phyloP scores from a whole-genome alignment of 179 eudicot genomes.

The Silene vulgaris region DNA sequence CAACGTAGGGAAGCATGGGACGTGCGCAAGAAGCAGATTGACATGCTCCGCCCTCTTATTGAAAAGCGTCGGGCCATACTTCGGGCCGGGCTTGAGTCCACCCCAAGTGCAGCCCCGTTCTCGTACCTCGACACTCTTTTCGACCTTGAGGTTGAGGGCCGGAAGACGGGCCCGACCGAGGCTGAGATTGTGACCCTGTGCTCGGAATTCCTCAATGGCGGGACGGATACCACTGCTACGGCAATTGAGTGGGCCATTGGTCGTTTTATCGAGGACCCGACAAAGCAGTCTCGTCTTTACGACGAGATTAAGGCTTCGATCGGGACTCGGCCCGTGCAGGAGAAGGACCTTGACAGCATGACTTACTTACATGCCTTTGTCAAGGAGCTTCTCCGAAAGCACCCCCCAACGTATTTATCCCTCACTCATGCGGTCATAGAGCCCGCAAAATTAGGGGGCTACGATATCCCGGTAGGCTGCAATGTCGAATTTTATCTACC shows the following conservation, averaged over 20 bases:
- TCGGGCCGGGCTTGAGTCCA: constrained; percentile 32
- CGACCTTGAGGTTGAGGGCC: constrained; percentile 57
- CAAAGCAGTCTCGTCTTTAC: constrained; percentile 46
- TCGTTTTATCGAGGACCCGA: constrained; percentile 60
- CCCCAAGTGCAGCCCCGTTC: constrained; percentile 46
- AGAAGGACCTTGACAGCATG: constrained; percentile 65
- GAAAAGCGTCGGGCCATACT: constrained; percentile 43
- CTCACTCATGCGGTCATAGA: constrained; percentile 78
- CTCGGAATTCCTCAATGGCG: constrained; percentile 83
- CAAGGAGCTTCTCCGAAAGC: constrained; percentile 71
- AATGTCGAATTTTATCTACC: constrained; percentile 70
- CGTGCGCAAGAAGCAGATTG: constrained; percentile 54
- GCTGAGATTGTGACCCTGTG: constrained; percentile 72
- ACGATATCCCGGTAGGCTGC: constrained; percentile 56
- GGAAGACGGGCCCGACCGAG: constrained; percentile 47
- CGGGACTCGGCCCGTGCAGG: constrained; percentile 49
- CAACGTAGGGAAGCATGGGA: constrained; percentile 45
- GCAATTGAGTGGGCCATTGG: constrained; percentile 87
- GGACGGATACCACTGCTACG: constrained; percentile 83
- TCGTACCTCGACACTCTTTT: constrained; percentile 78
- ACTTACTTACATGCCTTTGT: constrained; percentile 61
- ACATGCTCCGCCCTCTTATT: constrained; percentile 49
- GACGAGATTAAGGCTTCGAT: constrained; percentile 50
- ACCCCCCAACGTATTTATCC: constrained; percentile 82
- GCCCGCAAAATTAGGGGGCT: constrained; percentile 64